A percentile compares a stretch with the other conserved stretches of the same genome.
phyloP scores from a whole-genome alignment of 2,329 filamentous ascomycete species.

The Tolypocladium sp. region DNA sequence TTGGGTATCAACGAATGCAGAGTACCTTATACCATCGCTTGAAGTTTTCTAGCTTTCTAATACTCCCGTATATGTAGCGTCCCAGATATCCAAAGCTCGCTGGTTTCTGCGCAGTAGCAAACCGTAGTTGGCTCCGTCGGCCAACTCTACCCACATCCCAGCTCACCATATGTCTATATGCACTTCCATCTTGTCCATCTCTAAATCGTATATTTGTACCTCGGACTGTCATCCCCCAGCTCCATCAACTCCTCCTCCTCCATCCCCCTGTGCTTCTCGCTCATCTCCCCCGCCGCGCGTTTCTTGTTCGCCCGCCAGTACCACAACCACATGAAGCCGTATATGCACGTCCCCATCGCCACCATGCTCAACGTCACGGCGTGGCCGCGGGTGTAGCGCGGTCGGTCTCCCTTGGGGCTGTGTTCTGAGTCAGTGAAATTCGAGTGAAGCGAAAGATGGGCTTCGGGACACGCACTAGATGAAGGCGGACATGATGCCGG shows the following conservation, averaged over 20 bases:
- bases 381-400: constrained; percentile 53
- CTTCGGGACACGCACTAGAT: constrained; percentile 33
- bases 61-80: neutral
- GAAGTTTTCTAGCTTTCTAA: neutral
- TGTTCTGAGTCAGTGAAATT: neutral
- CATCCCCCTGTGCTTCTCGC: constrained; percentile 28
- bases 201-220: constrained; percentile 35
- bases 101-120: neutral
- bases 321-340: constrained; percentile 45
- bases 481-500: constrained; percentile 67
- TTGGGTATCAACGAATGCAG: neutral
- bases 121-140: no score
- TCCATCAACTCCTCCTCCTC: constrained; percentile 38
- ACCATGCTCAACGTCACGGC: constrained; percentile 52
- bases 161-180: neutral
- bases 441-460: neutral
- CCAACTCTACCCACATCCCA: neutral
- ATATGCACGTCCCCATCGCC: constrained; percentile 42
- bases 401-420: constrained; percentile 36
- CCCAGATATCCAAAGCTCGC: neutral
- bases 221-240: constrained; percentile 43
- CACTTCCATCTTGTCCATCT: neutral
- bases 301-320: constrained; percentile 37
- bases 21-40: neutral
- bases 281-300: constrained; percentile 28